Base-by-base conservation (phyloP, 768 basidiomycete genomes). In the Leccinum olivaceopallidum region DNA sequence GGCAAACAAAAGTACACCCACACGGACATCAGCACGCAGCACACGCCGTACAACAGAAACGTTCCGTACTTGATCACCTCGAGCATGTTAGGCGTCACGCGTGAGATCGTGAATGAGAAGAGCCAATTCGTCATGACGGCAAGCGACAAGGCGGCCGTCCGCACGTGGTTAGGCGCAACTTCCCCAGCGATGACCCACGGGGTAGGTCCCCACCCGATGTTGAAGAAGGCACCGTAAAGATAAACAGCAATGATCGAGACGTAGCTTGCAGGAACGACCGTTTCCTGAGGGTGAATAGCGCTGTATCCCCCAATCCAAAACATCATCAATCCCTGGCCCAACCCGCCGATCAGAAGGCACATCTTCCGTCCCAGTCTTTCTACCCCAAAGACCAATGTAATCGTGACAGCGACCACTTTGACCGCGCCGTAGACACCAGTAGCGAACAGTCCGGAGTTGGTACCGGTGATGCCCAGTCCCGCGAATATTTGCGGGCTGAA, bases 401-500 rank as follows among this genome's bases (percentile, higher is more conserved):
- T 63, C 14, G 64, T 69, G 26, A 82, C 81, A 6, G 77, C 66
- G 51, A 83, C 62, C 22, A 80, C 76, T 72, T 84, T 75, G 39
- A 76, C 73, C 50, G 75, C 57, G 32, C 76, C 73, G 55, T 75
- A 76, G 60, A 72, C 64, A 61, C 83, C 84, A 6, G 84, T 84
- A 4, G 83, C 83, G 42, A 85, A 77, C 7, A 85, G 72, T 18
- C 74, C 77, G 5, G 80, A 70, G 7, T 65, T 75, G 26, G 73
- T 78, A 4, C 80, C 78, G 1, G 71, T 74, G 24, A 84, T 77
- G 2, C 83, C 83, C 16, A 85, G 71, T 39, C 70, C 70, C 4
- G 77, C 76, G 62, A 85, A 84, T 61, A 85, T 81, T 44, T 77
- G 66, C 0, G 84, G 84, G 62, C 79, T 79, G 60, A 78, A 85